These are phyloP conservation scores for Quercus phellos DNA, from an alignment of 331 rosid species.

Conservation along the genomic window DNA sequence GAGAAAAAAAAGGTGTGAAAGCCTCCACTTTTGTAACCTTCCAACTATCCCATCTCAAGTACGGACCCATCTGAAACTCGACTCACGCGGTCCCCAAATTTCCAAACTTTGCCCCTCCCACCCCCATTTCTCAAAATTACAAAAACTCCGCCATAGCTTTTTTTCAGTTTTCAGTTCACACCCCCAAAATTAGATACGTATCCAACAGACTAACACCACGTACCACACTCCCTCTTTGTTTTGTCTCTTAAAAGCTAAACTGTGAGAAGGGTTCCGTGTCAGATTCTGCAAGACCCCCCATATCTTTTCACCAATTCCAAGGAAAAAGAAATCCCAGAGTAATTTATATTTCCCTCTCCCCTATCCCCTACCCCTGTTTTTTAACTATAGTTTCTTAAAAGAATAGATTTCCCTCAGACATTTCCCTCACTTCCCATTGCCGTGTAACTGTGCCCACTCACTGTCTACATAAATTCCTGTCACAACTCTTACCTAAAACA, in stretches of 20 bases:
- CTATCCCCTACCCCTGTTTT: neutral
- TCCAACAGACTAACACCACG: neutral
- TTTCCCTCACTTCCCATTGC: neutral
- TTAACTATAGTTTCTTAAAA: slow-evolving; percentile 22
- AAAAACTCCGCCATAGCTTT: neutral
- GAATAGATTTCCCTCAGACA: slow-evolving; percentile 6
- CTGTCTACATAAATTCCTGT: too few relatives aligned
- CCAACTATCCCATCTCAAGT: neutral
- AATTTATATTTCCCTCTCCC: neutral
- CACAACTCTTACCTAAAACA: too few relatives aligned
- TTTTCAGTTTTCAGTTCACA: neutral
- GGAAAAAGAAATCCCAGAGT: neutral
- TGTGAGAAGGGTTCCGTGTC: slow-evolving; percentile 31
- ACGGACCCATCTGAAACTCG: slow-evolving; percentile 9
- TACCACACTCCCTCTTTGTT: slow-evolving; percentile 25
- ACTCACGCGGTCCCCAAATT: slow-evolving; percentile 30
- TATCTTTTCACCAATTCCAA: slow-evolving; percentile 39
- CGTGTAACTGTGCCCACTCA: too few relatives aligned
- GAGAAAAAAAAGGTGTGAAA: neutral
- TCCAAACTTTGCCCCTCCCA: slow-evolving; percentile 8
- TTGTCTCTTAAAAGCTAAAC: slow-evolving; percentile 28
- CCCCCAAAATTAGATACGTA: neutral
- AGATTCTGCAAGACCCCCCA: slow-evolving; percentile 19
- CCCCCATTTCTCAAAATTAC: neutral
- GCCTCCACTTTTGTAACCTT: neutral